Evolutionary conservation across 345 rosid species (phyloP).

Genomic region (Hypericum androsaemum): DNA sequence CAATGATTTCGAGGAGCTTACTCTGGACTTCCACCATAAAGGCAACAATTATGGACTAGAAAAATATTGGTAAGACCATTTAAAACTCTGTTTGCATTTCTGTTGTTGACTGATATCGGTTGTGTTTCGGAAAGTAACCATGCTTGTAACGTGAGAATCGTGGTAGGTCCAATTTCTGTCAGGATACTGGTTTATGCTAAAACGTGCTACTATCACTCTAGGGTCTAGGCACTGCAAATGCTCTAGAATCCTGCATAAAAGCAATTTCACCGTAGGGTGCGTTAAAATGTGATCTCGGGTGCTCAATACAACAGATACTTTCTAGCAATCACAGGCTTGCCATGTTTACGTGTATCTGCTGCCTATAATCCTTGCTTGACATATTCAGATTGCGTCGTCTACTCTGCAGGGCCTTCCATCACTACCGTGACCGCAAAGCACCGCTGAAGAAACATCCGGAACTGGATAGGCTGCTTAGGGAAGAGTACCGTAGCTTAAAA

Average conservation of each 20-base stretch:
- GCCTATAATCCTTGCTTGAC: too few relatives aligned
- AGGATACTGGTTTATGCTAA: too few relatives aligned
- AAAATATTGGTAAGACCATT: constrained; percentile 64
- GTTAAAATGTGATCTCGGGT: too few relatives aligned
- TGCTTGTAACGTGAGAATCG: background rate
- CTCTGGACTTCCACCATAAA: constrained; percentile 67
- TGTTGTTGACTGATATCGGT: background rate
- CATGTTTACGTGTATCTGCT: too few relatives aligned
- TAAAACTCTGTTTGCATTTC: background rate
- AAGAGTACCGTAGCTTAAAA: constrained; percentile 49
- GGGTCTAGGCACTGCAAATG: too few relatives aligned
- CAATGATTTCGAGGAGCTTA: constrained; percentile 72
- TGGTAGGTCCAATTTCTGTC: too few relatives aligned
- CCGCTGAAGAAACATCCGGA: constrained; percentile 60
- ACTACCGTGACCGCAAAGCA: constrained; percentile 52
- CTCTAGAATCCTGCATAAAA: too few relatives aligned
- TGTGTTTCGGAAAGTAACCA: background rate
- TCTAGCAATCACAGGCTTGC: too few relatives aligned
- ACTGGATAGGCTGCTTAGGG: constrained; percentile 64
- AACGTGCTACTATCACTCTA: too few relatives aligned
- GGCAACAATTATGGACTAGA: constrained; percentile 91
- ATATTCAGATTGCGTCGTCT: background rate
- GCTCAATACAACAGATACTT: too few relatives aligned
- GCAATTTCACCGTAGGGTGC: too few relatives aligned
- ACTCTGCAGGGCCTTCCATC: constrained; percentile 87